Evolutionary conservation across 129 eudicot species (phyloP).

Genomic region (Logfia minima): DNA sequence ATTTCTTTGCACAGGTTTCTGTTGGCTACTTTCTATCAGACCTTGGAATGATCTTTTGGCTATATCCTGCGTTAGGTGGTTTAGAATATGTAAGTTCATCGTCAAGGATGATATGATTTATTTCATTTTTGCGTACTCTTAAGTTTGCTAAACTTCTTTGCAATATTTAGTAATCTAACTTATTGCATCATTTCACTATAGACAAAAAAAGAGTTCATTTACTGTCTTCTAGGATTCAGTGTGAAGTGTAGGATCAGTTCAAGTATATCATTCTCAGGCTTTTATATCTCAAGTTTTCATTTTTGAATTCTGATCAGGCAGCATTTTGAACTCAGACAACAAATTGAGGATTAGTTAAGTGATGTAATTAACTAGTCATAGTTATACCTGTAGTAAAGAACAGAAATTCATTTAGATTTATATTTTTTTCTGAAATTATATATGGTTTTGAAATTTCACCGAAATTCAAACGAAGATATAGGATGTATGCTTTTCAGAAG

Average conservation of each 20-base stretch:
- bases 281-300: background rate
- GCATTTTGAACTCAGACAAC: background rate
- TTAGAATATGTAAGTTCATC: constrained; percentile 82
- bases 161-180: background rate
- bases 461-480: background rate
- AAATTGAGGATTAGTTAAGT: background rate
- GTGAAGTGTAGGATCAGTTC: background rate
- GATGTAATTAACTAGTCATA: background rate
- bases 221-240: background rate
- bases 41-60: constrained; percentile 88
- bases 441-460: background rate
- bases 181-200: background rate
- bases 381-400: background rate
- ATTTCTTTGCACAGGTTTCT: constrained; percentile 63
- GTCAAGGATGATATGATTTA: background rate
- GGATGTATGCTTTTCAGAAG: background rate
- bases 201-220: background rate
- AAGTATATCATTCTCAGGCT: background rate
- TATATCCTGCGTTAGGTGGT: constrained; percentile 94
- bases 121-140: background rate
- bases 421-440: background rate
- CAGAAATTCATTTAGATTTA: background rate
- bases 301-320: background rate
- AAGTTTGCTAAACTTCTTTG: background rate
- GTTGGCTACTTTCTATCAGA: constrained; percentile 90